Evolutionary conservation across 176 grass and related monocot species (phyloP), one percentile per base, ranked within the genome.

Genomic region (Rhynchospora breviuscula): DNA sequence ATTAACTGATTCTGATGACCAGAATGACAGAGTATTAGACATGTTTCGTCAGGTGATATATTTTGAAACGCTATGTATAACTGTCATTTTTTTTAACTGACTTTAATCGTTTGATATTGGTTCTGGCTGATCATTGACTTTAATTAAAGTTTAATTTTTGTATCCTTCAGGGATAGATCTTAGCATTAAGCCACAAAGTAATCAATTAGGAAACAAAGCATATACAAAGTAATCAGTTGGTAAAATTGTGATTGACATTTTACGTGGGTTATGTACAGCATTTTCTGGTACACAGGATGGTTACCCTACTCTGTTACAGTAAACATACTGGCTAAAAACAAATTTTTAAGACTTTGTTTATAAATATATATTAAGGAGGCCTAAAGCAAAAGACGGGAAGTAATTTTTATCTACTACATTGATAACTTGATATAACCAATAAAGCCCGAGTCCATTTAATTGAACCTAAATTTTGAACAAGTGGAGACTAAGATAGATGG

Each of bases 401-500:
- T 31, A 23, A 76, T 74, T 49, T 40, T 23, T 73, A 74, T 0
- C 63, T 63, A 63, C n/a, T 25, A 63, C 21, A 23, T 9, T 69
- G 31, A 4, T 69, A n/a, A 44, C 2, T 45, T 18, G 43, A 69
- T 67, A 40, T 67, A 8, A 40, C 64, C 64, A 67, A 67, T 44
- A 72, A 72, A 48, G 44, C 44, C 45, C 19, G 33, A 43, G 35
- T 45, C 21, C 46, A 51, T 49, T 76, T 76, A 17, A 4, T 18
- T 78, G 13, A 11, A 52, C 8, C 73, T 9, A 78, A 56, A 49
- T 46, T 63, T 40, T 4, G 2, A 64, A 63, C 44, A 9, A 47
- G 90, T n/a, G 84, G 90, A 76, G 89, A 89, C 90, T 88, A 86
- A 70, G 61, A 71, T 67, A 98, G 52, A 81, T 98, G 56, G 85